These are phyloP conservation scores for Ophiocytium majus DNA, from an alignment of 352 stramenopile species.

Conservation along the genomic window DNA sequence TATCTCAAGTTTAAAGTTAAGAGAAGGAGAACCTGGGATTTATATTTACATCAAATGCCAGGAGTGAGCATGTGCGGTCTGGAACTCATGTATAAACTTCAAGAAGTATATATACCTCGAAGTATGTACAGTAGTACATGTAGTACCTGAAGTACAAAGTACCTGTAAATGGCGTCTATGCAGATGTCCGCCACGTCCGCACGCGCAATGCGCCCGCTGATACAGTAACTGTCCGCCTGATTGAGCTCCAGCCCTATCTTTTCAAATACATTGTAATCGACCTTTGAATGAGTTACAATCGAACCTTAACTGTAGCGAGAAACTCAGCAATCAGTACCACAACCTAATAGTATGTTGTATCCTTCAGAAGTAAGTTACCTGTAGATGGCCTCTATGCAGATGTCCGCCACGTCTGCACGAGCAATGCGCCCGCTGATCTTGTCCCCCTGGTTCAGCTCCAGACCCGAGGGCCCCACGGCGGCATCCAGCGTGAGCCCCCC, in stretches of 20 bases:
- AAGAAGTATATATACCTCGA: too few relatives aligned
- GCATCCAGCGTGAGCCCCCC: constrained; percentile 63
- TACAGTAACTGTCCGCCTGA: background rate
- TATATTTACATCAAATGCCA: too few relatives aligned
- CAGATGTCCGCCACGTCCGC: background rate
- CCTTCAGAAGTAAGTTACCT: constrained; percentile 23
- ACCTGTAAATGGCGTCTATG: constrained; percentile 52
- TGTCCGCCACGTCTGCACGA: constrained; percentile 62
- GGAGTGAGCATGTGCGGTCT: too few relatives aligned
- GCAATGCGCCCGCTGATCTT: constrained; percentile 63
- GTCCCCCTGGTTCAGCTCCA: constrained; percentile 69
- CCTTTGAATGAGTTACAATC: too few relatives aligned
- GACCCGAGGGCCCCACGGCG: constrained; percentile 44
- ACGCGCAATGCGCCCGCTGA: background rate
- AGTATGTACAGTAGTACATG: background rate
- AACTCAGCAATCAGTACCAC: constrained; percentile 10
- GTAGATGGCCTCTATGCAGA: constrained; percentile 50
- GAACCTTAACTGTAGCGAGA: background rate
- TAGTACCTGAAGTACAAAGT: background rate
- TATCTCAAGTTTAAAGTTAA: too few relatives aligned
- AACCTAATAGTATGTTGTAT: background rate
- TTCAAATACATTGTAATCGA: background rate
- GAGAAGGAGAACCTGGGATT: too few relatives aligned
- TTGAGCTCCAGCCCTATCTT: background rate
- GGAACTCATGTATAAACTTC: too few relatives aligned